phyloP scores from a whole-genome alignment of 495 filamentous ascomycete species.

The Choiromyces venosus region DNA sequence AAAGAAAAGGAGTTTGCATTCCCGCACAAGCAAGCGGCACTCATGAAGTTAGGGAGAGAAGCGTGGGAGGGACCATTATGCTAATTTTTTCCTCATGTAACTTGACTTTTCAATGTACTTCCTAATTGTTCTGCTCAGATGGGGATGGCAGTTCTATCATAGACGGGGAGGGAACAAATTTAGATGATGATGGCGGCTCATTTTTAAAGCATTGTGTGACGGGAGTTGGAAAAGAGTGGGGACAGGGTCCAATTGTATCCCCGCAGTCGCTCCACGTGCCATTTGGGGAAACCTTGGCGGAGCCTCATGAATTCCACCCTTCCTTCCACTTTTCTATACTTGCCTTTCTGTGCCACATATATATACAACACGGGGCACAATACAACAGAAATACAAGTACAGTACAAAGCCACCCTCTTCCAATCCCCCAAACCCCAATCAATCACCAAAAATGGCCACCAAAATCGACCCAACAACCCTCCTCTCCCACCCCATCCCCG shows the following conservation, averaged over 20 bases:
- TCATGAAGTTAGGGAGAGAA: slow-evolving; percentile 77
- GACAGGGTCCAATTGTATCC: not conserved
- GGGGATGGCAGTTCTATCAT: too few relatives aligned
- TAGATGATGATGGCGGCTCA: not conserved
- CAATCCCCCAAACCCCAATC: not conserved
- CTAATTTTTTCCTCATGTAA: slow-evolving; percentile 12
- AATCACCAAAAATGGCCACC: not conserved
- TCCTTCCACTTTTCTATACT: not conserved
- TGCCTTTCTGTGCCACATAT: not conserved
- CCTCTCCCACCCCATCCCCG: slow-evolving; percentile 28
- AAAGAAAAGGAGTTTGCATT: slow-evolving; percentile 85
- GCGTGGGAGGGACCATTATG: slow-evolving; percentile 66
- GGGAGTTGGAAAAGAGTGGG: not conserved
- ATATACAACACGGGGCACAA: slow-evolving; percentile 1
- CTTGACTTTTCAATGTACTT: not conserved
- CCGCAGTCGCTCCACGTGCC: not conserved
- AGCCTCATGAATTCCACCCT: slow-evolving; percentile 5
- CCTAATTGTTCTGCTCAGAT: not conserved
- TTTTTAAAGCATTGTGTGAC: not conserved
- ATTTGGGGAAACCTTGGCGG: not conserved
- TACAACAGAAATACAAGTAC: not conserved
- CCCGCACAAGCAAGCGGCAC: slow-evolving; percentile 85
- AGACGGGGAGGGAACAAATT: not conserved
- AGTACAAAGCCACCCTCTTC: not conserved
- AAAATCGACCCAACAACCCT: slow-evolving; percentile 32